These are phyloP conservation scores for Aquilaria malaccensis DNA, from an alignment of 345 rosid genomes.

Conservation along the genomic window DNA sequence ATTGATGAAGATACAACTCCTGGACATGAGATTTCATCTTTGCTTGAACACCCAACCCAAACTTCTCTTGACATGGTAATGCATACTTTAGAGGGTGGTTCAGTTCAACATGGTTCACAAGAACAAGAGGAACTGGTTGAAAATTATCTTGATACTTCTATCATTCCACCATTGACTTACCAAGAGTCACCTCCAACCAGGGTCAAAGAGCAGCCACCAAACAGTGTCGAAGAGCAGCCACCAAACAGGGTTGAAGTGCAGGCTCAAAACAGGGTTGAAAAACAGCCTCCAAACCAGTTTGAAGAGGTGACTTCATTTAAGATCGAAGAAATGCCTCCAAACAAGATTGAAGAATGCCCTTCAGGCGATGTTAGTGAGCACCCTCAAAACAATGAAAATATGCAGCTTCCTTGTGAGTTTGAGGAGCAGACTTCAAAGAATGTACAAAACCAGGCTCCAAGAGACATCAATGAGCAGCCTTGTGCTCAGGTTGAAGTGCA, in stretches of 20 bases:
- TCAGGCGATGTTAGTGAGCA: too few relatives aligned
- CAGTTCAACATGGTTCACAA: constrained; percentile 21
- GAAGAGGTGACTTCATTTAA: too few relatives aligned
- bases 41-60: constrained; percentile 15
- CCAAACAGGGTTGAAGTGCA: constrained; percentile 14
- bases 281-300: too few relatives aligned
- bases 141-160: constrained; percentile 20
- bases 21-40: constrained; percentile 18
- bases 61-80: constrained; percentile 16
- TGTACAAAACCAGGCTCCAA: too few relatives aligned
- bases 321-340: too few relatives aligned
- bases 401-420: too few relatives aligned
- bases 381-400: too few relatives aligned
- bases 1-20: constrained; percentile 15
- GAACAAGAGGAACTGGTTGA: constrained; percentile 23
- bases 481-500: too few relatives aligned
- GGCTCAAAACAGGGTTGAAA: neutral
- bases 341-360: too few relatives aligned
- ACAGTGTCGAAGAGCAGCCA: constrained; percentile 27
- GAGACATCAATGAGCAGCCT: neutral
- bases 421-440: too few relatives aligned
- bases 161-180: constrained; percentile 14
- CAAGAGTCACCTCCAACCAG: constrained; percentile 31
- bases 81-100: constrained; percentile 21
- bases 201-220: constrained; percentile 3